phyloP scores from a whole-genome alignment of 192 early-diverging fungal genomes.

The Podochytrium sp. region DNA sequence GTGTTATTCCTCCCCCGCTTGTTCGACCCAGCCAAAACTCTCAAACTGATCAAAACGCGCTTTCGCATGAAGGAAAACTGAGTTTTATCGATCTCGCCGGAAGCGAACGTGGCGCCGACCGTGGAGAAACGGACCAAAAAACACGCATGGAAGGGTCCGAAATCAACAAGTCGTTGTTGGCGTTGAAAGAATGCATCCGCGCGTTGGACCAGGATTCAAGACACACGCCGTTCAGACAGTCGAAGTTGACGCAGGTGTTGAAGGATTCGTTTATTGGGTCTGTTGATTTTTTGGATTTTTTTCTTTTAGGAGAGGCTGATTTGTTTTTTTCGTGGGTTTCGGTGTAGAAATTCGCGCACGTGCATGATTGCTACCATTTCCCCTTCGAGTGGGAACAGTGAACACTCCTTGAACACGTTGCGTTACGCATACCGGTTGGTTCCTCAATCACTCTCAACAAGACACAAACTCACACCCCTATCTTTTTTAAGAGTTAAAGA shows the following conservation, averaged over 20 bases:
- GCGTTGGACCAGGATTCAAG: slow-evolving; percentile 93
- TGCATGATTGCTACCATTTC: slow-evolving; percentile 99
- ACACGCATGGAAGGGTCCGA: slow-evolving; percentile 98
- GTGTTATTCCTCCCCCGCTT: slow-evolving; percentile 2
- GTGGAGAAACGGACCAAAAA: slow-evolving; percentile 90
- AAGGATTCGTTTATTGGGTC: slow-evolving; percentile 97
- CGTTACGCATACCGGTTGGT: slow-evolving; percentile 89
- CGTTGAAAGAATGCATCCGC: slow-evolving; percentile 97
- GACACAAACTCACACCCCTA: not conserved
- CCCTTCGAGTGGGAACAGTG: slow-evolving; percentile 91
- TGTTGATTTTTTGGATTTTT: not conserved
- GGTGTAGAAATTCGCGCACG: slow-evolving; percentile 83
- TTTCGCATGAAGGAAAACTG: slow-evolving; percentile 80
- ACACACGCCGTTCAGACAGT: slow-evolving; percentile 97
- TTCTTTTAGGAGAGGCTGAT: not conserved
- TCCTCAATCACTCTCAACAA: slow-evolving; percentile 1
- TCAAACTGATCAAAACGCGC: no score
- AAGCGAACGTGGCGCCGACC: slow-evolving; percentile 96
- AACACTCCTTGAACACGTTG: slow-evolving; percentile 96
- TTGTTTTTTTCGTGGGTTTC: not conserved
- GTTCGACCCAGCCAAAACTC: no score
- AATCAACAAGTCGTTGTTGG: slow-evolving; percentile 98
- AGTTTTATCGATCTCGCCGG: slow-evolving; percentile 99
- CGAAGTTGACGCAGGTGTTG: slow-evolving; percentile 95
- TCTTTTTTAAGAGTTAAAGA: slow-evolving; percentile 56